These are phyloP conservation scores for Daldinia loculata DNA, from an alignment of 495 filamentous ascomycete genomes.

Conservation along the genomic window DNA sequence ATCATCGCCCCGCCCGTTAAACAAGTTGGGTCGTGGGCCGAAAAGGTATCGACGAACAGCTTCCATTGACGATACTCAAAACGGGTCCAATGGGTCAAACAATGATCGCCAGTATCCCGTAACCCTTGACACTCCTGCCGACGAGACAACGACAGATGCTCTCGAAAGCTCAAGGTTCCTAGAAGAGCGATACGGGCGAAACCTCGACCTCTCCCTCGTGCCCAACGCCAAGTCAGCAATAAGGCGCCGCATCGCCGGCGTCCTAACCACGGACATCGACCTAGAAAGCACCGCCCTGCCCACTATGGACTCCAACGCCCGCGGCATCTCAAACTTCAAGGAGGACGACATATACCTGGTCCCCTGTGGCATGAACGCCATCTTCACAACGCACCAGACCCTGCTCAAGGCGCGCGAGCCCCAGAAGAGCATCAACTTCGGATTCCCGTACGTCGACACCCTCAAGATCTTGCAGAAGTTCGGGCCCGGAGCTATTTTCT, in stretches of 20 bases:
- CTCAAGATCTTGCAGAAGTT: slow-evolving; percentile 95
- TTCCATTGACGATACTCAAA: slow-evolving; percentile 55
- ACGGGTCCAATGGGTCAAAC: slow-evolving; percentile 20
- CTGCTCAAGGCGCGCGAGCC: slow-evolving; percentile 67
- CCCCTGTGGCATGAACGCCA: slow-evolving; percentile 92
- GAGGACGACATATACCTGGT: slow-evolving; percentile 91
- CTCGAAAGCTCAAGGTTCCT: slow-evolving; percentile 80
- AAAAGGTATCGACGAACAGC: slow-evolving; percentile 73
- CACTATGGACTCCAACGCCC: slow-evolving; percentile 53
- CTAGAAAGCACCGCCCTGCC: slow-evolving; percentile 52
- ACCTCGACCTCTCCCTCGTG: slow-evolving; percentile 80
- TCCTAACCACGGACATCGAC: slow-evolving; percentile 77
- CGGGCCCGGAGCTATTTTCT: slow-evolving; percentile 89
- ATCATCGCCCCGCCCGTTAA: slow-evolving; percentile 32
- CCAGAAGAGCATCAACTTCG: slow-evolving; percentile 76
- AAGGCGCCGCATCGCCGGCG: slow-evolving; percentile 85
- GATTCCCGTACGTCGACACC: slow-evolving; percentile 96
- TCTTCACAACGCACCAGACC: slow-evolving; percentile 84
- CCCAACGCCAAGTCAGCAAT: slow-evolving; percentile 86
- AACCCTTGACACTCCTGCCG: slow-evolving; percentile 16
- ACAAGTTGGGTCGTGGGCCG: slow-evolving; percentile 69
- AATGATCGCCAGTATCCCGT: slow-evolving; percentile 26
- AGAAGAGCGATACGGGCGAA: slow-evolving; percentile 94
- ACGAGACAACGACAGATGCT: slow-evolving; percentile 51
- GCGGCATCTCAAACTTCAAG: slow-evolving; percentile 73